Conservation (phyloP, 345 rosid genomes). For the Pistacia integerrima region DNA sequence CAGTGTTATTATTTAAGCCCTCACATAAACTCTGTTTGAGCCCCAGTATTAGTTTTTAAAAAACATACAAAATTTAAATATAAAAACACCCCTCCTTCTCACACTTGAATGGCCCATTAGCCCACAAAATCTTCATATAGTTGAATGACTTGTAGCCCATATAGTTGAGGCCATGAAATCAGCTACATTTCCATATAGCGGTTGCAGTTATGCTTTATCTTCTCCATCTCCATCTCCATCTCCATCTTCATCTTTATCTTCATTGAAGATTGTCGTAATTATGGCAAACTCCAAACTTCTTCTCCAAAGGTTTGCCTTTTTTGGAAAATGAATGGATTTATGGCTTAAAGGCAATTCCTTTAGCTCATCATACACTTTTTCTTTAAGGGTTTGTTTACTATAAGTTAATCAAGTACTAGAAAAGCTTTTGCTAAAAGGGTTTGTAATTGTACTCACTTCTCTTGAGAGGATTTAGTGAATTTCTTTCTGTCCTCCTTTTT, state of each 20-base stretch:
- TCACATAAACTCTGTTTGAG: too few relatives aligned
- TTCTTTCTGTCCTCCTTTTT: too few relatives aligned
- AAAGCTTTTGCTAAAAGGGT: not conserved
- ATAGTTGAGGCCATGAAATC: slow-evolving; percentile 8
- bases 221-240: not conserved
- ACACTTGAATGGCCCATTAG: too few relatives aligned
- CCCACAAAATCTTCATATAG: too few relatives aligned
- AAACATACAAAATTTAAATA: too few relatives aligned
- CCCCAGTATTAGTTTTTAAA: too few relatives aligned
- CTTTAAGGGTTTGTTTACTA: not conserved
- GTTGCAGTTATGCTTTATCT: not conserved
- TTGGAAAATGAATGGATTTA: not conserved
- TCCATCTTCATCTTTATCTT: slow-evolving; percentile 22
- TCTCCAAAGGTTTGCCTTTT: slow-evolving; percentile 40
- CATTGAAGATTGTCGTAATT: slow-evolving; percentile 32
- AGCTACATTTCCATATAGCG: not conserved
- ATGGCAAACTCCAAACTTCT: slow-evolving; percentile 50
- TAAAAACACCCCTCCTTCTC: too few relatives aligned
- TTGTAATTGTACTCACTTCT: not conserved
- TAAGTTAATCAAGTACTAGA: not conserved
- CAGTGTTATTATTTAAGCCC: too few relatives aligned
- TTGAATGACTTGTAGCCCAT: too few relatives aligned
- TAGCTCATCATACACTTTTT: not conserved
- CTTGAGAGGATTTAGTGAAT: not conserved
- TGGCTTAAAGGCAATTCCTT: not conserved